These are phyloP conservation scores for Erodium maritimum DNA, from an alignment of 345 rosid species.

Conservation along the genomic window DNA sequence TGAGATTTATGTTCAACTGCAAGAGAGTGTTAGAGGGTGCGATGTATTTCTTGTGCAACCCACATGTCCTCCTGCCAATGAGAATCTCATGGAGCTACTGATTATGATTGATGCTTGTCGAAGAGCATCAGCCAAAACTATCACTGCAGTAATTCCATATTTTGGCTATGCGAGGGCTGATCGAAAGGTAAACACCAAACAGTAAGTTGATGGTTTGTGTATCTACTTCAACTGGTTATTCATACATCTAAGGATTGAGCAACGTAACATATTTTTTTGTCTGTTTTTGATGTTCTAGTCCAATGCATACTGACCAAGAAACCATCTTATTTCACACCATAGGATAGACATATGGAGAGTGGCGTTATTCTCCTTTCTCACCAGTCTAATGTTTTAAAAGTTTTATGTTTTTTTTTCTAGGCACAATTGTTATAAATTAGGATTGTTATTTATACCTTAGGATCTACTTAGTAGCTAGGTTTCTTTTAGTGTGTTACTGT, in stretches of 20 bases:
- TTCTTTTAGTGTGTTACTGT: neutral
- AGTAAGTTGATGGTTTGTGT: neutral
- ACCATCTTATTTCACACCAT: too few species aligned
- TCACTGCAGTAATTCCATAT: slow-evolving; percentile 92
- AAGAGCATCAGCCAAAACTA: slow-evolving; percentile 83
- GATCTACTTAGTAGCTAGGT: neutral
- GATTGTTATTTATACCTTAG: neutral
- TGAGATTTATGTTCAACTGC: slow-evolving; percentile 88
- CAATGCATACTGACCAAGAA: neutral
- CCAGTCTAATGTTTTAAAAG: neutral
- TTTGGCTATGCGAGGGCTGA: slow-evolving; percentile 98
- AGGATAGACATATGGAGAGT: neutral
- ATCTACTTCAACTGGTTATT: neutral
- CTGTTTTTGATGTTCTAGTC: too few species aligned
- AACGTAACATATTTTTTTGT: neutral
- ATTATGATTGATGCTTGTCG: slow-evolving; percentile 97
- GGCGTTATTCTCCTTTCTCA: too few species aligned
- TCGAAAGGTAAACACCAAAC: slow-evolving; percentile 51
- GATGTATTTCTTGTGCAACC: slow-evolving; percentile 94
- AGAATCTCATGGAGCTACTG: slow-evolving; percentile 94
- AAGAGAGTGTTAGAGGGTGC: slow-evolving; percentile 96
- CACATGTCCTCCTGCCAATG: slow-evolving; percentile 95
- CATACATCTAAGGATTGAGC: neutral
- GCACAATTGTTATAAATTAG: neutral
- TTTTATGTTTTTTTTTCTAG: neutral